Evolutionary conservation across 208 protist genomes (phyloP).

Genomic region (Willaertia magna): DNA sequence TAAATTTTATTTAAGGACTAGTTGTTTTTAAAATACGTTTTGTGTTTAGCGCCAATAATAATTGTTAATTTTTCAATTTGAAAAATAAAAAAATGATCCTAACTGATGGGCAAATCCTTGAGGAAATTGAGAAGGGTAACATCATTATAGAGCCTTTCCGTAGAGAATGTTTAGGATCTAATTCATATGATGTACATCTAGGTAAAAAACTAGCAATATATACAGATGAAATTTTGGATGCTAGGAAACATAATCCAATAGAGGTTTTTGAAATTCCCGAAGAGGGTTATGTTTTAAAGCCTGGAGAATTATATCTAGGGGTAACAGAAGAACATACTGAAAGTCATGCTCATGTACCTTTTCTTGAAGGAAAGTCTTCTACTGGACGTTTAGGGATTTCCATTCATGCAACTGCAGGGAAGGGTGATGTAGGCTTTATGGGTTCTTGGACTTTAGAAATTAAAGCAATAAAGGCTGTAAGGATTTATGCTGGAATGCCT

Average conservation of each 20-base stretch:
- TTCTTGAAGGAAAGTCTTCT: neutral
- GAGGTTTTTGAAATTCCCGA: conserved; percentile 1
- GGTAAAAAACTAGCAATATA: neutral
- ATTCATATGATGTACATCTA: conserved; percentile 8
- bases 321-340: conserved; percentile 5
- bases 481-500: neutral
- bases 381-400: neutral
- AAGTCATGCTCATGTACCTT: neutral
- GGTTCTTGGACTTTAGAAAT: conserved; percentile 2
- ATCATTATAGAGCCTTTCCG: neutral
- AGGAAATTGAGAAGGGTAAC: neutral
- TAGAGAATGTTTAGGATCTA: neutral
- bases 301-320: conserved; percentile 8
- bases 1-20: too few species aligned
- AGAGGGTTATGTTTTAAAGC: conserved; percentile 1
- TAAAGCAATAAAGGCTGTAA: neutral
- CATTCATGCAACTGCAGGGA: conserved; percentile 4
- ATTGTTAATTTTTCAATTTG: too few species aligned
- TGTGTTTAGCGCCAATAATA: too few species aligned
- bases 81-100: conserved; percentile 8
- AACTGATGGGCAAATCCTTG: neutral
- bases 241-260: neutral
- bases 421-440: neutral
- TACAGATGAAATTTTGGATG: neutral
- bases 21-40: too few species aligned